phyloP scores from a whole-genome alignment of 2,329 filamentous ascomycete species.

The Alternaria arborescens region DNA sequence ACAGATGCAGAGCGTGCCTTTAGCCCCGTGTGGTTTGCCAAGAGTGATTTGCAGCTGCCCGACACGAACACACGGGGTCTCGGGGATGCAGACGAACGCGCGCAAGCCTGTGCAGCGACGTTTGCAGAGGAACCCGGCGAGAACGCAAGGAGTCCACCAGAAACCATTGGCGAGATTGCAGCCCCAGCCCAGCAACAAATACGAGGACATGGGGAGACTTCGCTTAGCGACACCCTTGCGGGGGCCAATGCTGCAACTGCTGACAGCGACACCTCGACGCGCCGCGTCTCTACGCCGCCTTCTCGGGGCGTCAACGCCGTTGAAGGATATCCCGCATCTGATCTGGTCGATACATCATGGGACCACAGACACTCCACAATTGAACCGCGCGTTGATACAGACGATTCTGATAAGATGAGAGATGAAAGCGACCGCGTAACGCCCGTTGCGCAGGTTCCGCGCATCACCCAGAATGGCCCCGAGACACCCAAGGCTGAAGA shows the following conservation, averaged over 20 bases:
- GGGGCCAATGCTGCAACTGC: conserved; percentile 16
- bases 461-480: conserved; percentile 24
- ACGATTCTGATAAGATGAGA: conserved; percentile 34
- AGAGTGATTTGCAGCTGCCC: conserved; percentile 22
- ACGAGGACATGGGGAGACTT: conserved; percentile 15
- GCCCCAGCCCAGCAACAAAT: conserved; percentile 9
- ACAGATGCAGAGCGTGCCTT: conserved; percentile 6
- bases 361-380: conserved; percentile 37
- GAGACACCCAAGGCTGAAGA: conserved; percentile 29
- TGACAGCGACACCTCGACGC: conserved; percentile 19
- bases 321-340: conserved; percentile 38
- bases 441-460: conserved; percentile 39
- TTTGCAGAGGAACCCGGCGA: conserved; percentile 1
- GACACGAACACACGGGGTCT: not conserved
- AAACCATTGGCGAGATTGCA: not conserved
- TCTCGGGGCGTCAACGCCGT: conserved; percentile 46
- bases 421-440: conserved; percentile 38
- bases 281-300: conserved; percentile 31
- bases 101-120: not conserved
- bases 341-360: conserved; percentile 46
- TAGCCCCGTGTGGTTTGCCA: conserved; percentile 20
- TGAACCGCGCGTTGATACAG: conserved; percentile 37
- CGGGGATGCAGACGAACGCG: not conserved
- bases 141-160: conserved; percentile 1
- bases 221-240: conserved; percentile 19